Evolutionary conservation across 805 yeast species (phyloP).

Genomic region (Sugiyamaella boreocaroliniensis): DNA sequence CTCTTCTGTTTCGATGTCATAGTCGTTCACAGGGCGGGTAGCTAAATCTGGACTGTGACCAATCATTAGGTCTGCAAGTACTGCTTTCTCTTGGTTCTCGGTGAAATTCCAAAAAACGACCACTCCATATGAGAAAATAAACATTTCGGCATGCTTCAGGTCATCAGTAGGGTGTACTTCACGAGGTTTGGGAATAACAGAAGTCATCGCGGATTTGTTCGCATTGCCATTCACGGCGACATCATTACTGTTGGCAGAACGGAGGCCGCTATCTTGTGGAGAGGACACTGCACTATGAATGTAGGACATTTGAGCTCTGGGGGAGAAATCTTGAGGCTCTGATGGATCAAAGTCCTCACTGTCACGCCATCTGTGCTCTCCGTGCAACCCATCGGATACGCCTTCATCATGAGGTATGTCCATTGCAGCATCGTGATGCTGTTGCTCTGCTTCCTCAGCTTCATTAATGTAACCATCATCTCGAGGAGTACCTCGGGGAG

Average conservation of each 20-base stretch:
- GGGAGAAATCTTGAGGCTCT: slow-evolving; percentile 84
- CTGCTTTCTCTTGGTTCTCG: slow-evolving; percentile 85
- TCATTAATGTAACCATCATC: slow-evolving; percentile 42
- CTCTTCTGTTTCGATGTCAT: slow-evolving; percentile 89
- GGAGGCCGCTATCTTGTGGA: neutral
- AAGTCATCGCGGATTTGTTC: no score
- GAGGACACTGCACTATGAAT: slow-evolving; percentile 1
- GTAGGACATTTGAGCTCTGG: slow-evolving; percentile 16
- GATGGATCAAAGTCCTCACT: slow-evolving; percentile 71
- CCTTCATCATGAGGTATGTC: neutral
- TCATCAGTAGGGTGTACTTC: slow-evolving; percentile 27
- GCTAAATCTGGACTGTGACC: slow-evolving; percentile 35
- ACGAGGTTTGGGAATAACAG: neutral
- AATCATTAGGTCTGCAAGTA: slow-evolving; percentile 84
- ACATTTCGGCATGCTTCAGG: slow-evolving; percentile 66
- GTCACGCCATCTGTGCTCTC: slow-evolving; percentile 30
- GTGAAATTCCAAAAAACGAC: slow-evolving; percentile 98
- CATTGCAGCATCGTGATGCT: neutral
- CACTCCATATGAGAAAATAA: slow-evolving; percentile 85
- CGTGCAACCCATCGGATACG: neutral
- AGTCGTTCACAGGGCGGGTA: slow-evolving; percentile 66
- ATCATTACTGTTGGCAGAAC: neutral
- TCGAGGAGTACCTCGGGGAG: slow-evolving; percentile 6
- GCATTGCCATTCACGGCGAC: neutral
- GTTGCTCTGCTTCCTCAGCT: slow-evolving; percentile 9